These are phyloP conservation scores for Podospora pseudoanserina DNA, from an alignment of 495 filamentous ascomycete species.

Conservation along the genomic window DNA sequence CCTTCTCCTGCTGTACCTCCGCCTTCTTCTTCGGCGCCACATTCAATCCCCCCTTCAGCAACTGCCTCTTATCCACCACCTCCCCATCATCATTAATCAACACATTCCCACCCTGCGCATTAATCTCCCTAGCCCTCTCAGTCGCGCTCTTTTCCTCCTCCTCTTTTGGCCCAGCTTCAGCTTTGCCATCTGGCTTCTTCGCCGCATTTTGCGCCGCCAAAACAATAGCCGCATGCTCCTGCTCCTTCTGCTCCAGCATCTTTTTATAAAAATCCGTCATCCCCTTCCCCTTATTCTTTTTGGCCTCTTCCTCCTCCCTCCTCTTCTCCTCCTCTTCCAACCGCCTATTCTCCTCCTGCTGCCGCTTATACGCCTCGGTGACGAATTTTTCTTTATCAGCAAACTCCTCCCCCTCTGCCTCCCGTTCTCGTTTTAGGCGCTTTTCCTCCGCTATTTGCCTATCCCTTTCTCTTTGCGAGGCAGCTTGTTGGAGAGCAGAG, in stretches of 20 bases:
- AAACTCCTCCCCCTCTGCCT: constrained; percentile 90
- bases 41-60: constrained; percentile 86
- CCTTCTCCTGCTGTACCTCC: constrained; percentile 36
- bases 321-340: constrained; percentile 77
- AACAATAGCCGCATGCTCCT: constrained; percentile 68
- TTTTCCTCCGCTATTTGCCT: constrained; percentile 83
- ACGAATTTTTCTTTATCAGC: constrained; percentile 96
- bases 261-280: constrained; percentile 86
- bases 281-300: constrained; percentile 64
- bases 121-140: constrained; percentile 70
- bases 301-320: constrained; percentile 65
- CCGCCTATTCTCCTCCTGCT: constrained; percentile 77
- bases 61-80: constrained; percentile 88
- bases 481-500: constrained; percentile 69
- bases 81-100: constrained; percentile 89
- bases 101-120: constrained; percentile 63
- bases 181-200: constrained; percentile 27
- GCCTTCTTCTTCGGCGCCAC: constrained; percentile 58
- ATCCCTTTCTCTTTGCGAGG: constrained; percentile 85
- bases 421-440: constrained; percentile 79
- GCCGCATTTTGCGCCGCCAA: constrained; percentile 50
- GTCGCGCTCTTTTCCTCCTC: constrained; percentile 61
- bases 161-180: constrained; percentile 43
- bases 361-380: constrained; percentile 89
- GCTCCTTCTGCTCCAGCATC: constrained; percentile 72